Percentiles rank a stretch among this genome's conserved stretches.
Evolutionary conservation across 352 stramenopile species (phyloP).

Genomic region (Globisporangium iwayamae): DNA sequence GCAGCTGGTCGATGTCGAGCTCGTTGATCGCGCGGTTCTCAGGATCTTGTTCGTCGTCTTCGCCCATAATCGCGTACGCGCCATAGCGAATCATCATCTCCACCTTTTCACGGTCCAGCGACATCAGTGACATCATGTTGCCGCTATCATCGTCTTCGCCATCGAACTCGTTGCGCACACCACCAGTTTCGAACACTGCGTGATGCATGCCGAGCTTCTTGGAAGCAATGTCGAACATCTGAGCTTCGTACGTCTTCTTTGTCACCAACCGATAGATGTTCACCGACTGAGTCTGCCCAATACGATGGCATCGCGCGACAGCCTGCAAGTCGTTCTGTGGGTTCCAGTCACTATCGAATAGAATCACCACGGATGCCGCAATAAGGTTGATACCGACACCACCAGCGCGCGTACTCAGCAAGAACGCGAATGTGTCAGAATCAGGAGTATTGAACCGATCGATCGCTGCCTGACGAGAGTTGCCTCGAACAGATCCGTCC

Average conservation of each 20-base stretch:
- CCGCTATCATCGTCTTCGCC: constrained; percentile 91
- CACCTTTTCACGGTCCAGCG: constrained; percentile 96
- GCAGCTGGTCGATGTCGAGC: constrained; percentile 84
- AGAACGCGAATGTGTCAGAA: constrained; percentile 96
- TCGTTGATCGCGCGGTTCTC: constrained; percentile 89
- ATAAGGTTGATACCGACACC: constrained; percentile 98
- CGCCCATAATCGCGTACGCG: constrained; percentile 96
- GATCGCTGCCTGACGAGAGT: constrained; percentile 97
- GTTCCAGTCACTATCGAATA: constrained; percentile 98
- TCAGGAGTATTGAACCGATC: constrained; percentile 96
- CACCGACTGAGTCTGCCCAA: constrained; percentile 99
- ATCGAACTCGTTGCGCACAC: constrained; percentile 91
- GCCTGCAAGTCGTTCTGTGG: constrained; percentile 98
- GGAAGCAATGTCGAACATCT: constrained; percentile 99
- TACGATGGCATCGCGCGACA: constrained; percentile 98
- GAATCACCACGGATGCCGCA: constrained; percentile 80
- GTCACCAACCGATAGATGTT: constrained; percentile 99
- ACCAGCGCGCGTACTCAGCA: constrained; percentile 94
- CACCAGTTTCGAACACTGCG: constrained; percentile 95
- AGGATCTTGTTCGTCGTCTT: constrained; percentile 93
- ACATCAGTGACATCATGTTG: constrained; percentile 91
- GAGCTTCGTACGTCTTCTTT: constrained; percentile 98
- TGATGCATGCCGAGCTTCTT: constrained; percentile 99
- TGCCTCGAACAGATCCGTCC: constrained; percentile 95
- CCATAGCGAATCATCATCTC: constrained; percentile 97